A percentile compares a stretch with the other conserved stretches of the same genome.
These are phyloP conservation scores for Annona squamosa DNA, from an alignment of 164 flowering plant genomes.

Conservation along the genomic window DNA sequence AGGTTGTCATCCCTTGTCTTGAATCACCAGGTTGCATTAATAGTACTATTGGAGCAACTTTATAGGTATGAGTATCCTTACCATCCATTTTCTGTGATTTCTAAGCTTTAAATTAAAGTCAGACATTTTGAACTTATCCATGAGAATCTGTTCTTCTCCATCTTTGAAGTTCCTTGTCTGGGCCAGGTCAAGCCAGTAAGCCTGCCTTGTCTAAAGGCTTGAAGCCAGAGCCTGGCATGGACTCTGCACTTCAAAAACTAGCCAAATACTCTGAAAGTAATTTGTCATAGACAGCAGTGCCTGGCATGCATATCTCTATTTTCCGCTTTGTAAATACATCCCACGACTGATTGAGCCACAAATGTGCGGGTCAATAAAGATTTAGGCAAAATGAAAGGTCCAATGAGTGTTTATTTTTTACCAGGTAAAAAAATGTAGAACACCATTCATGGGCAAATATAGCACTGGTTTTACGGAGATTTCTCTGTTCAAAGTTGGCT, in stretches of 20 bases:
- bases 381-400: not conserved
- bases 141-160: not conserved
- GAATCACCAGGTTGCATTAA: slow-evolving; percentile 76
- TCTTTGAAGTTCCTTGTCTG: not conserved
- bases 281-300: too few relatives aligned
- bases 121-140: not conserved
- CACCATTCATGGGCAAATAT: too few relatives aligned
- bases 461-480: too few relatives aligned
- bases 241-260: not conserved
- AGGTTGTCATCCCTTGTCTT: slow-evolving; percentile 73
- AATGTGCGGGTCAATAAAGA: not conserved
- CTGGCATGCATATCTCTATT: not conserved
- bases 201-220: not conserved
- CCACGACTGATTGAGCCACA: not conserved
- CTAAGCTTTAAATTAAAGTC: not conserved
- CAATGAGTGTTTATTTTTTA: too few relatives aligned
- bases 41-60: slow-evolving; percentile 79
- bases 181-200: not conserved
- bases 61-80: slow-evolving; percentile 40
- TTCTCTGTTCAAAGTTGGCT: too few relatives aligned
- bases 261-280: not conserved
- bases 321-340: not conserved
- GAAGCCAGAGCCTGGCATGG: not conserved
- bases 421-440: too few relatives aligned
- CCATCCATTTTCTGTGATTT: not conserved